Base-by-base conservation (phyloP, 2,329 filamentous ascomycete species). In the Trichoderma pleuroti region DNA sequence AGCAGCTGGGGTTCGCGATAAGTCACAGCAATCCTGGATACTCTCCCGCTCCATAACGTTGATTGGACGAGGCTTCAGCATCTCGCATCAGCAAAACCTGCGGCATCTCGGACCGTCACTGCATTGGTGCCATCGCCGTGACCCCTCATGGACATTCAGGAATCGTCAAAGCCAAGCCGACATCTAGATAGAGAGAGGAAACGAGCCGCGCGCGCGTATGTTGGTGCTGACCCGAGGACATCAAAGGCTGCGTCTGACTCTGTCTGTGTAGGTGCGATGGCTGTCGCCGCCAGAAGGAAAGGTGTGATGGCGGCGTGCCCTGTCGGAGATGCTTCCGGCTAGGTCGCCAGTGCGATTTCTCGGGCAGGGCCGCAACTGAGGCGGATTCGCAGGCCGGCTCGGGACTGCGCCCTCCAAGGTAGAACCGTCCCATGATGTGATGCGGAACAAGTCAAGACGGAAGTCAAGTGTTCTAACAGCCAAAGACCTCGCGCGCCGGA, bases 241-340 rank as follows among this genome's bases (percentile, higher is more conserved):
- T 9, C 5, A 12, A 12, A 46, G 10, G 12, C 2, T 28, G 18
- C 28, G 9, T 69, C 59, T 69, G 46, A 69, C 67, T 14, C 46
- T 24, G 12, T 16, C 9, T 56, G 24, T 63, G 12, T 69, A 87
- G 86, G 71, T 87, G 86, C 74, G 85, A 86, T 75, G 84, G 83
- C 66, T 87, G 85, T 76, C 84, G 86, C 71, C 81, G 85, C 72
- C 82, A 85, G 70, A 87, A 87, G 75, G 86, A 87, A 76, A 86
- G 87, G 77, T 87, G 86, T 74, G 85, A 87, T 74, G 86, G 86
- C 60, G 86, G 85, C 63, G 80, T 86, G 21, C 86, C 86, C 2
- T 87, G 86, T 74, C 83, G 84, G 60, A 79, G 86, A 68, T 87
- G 86, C 75, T 80, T 83, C 70, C 84, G 84, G 71, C 83, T 86